These are phyloP conservation scores for Wallacemonas sp. DNA, from an alignment of 208 protist species.

Conservation along the genomic window DNA sequence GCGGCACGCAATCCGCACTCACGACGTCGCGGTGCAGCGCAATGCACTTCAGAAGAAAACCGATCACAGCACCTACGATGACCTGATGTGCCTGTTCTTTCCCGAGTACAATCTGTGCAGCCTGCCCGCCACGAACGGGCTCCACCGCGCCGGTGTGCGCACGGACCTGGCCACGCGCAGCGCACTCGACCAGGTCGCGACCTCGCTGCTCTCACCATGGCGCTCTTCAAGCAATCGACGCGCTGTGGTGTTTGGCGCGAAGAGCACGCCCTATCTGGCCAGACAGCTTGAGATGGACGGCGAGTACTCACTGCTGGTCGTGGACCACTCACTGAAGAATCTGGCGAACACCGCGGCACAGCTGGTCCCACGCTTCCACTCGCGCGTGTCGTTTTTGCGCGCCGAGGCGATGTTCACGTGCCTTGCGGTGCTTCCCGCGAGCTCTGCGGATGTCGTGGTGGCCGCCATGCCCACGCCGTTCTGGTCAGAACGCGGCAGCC, in stretches of 20 bases:
- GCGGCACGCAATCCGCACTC: slow-evolving; percentile 23
- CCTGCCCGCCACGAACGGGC: slow-evolving; percentile 50
- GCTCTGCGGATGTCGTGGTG: slow-evolving; percentile 55
- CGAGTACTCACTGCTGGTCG: slow-evolving; percentile 44
- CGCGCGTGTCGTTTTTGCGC: slow-evolving; percentile 67
- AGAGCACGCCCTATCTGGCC: slow-evolving; percentile 49
- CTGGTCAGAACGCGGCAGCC: slow-evolving; percentile 54
- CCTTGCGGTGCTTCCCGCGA: slow-evolving; percentile 45
- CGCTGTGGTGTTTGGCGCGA: slow-evolving; percentile 65
- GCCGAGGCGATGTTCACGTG: slow-evolving; percentile 75
- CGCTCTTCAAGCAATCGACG: slow-evolving; percentile 18
- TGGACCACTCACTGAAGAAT: slow-evolving; percentile 58
- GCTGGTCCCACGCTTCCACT: slow-evolving; percentile 22
- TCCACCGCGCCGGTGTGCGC: slow-evolving; percentile 43
- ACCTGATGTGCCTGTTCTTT: slow-evolving; percentile 35
- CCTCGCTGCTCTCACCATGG: slow-evolving; percentile 31
- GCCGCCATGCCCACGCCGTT: slow-evolving; percentile 80
- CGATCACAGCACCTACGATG: slow-evolving; percentile 45
- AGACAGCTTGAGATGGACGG: slow-evolving; percentile 44
- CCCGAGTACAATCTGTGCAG: slow-evolving; percentile 50
- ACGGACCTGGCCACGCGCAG: slow-evolving; percentile 23
- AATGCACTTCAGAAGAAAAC: slow-evolving; percentile 29
- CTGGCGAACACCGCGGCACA: slow-evolving; percentile 43
- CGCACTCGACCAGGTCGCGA: slow-evolving; percentile 17
- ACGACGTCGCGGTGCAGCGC: slow-evolving; percentile 38